These are phyloP conservation scores for Rubus parviflorus DNA, from an alignment of 306 rosid species.

Conservation along the genomic window DNA sequence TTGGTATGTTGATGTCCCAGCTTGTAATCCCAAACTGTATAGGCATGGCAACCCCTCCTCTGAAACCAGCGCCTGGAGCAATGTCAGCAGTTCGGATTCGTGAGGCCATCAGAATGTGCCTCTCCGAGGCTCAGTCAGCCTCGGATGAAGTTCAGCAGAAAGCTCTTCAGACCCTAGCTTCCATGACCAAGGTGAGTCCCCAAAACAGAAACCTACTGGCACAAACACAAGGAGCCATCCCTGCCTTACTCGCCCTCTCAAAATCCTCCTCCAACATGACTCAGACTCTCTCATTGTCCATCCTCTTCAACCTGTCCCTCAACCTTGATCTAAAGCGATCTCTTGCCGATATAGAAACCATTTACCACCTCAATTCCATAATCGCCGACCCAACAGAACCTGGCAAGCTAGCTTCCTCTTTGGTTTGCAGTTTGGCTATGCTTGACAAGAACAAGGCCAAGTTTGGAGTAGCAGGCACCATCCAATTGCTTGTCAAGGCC, in stretches of 20 bases:
- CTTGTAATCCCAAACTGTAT: not conserved
- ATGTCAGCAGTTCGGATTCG: conserved; percentile 39
- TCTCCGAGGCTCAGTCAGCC: conserved; percentile 39
- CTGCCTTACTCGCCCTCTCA: conserved; percentile 49
- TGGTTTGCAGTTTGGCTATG: conserved; percentile 80
- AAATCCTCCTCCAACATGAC: conserved; percentile 46
- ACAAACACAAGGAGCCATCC: conserved; percentile 52
- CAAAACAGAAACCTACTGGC: conserved; percentile 58
- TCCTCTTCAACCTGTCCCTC: conserved; percentile 79
- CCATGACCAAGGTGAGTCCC: conserved; percentile 71
- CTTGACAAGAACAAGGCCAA: conserved; percentile 84
- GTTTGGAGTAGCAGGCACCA: conserved; percentile 75
- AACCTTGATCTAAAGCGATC: conserved; percentile 62
- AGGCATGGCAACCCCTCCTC: conserved; percentile 12
- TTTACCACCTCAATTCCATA: conserved; percentile 55
- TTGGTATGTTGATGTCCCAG: not conserved
- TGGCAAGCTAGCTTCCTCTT: conserved; percentile 50
- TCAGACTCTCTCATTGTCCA: conserved; percentile 58
- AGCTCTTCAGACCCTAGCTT: conserved; percentile 57
- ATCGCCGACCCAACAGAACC: conserved; percentile 43
- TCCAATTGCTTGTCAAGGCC: conserved; percentile 53
- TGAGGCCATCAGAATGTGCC: conserved; percentile 43
- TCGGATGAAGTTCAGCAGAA: conserved; percentile 41
- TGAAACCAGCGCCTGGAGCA: conserved; percentile 17
- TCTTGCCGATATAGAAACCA: conserved; percentile 63